Conservation (phyloP, 257 asterid species). For the Cinchona pubescens region DNA sequence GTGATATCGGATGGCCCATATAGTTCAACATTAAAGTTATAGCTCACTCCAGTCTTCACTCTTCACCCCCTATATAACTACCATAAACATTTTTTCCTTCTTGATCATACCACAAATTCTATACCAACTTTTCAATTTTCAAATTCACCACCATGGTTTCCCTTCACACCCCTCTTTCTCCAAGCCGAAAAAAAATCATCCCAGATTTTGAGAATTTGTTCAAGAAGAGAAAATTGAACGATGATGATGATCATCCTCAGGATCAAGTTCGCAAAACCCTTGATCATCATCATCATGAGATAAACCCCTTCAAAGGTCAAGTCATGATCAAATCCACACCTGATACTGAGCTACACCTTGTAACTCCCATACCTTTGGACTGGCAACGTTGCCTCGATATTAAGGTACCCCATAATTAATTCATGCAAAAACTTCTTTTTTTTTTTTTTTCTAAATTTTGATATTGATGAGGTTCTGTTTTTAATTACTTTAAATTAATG, state of each 20-base stretch:
- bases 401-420: constrained; percentile 40
- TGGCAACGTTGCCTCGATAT: constrained; percentile 75
- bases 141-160: constrained; percentile 40
- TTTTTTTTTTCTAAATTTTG: too few species aligned
- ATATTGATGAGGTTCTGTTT: too few species aligned
- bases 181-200: constrained; percentile 19
- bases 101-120: not conserved
- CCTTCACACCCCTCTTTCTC: constrained; percentile 35
- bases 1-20: constrained; percentile 33
- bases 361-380: constrained; percentile 50
- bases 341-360: constrained; percentile 27
- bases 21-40: constrained; percentile 39
- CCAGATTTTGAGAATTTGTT: constrained; percentile 34
- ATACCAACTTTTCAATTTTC: not conserved
- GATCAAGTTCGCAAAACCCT: not conserved
- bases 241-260: constrained; percentile 13
- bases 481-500: too few species aligned
- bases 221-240: constrained; percentile 59
- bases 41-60: constrained; percentile 10
- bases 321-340: constrained; percentile 16
- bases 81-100: constrained; percentile 24
- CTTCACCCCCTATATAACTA: constrained; percentile 27
- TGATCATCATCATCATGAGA: constrained; percentile 10
- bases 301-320: constrained; percentile 26
- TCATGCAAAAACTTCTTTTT: not conserved